These are phyloP conservation scores for Glonium stellatum DNA, from an alignment of 495 filamentous ascomycete genomes.

Conservation along the genomic window DNA sequence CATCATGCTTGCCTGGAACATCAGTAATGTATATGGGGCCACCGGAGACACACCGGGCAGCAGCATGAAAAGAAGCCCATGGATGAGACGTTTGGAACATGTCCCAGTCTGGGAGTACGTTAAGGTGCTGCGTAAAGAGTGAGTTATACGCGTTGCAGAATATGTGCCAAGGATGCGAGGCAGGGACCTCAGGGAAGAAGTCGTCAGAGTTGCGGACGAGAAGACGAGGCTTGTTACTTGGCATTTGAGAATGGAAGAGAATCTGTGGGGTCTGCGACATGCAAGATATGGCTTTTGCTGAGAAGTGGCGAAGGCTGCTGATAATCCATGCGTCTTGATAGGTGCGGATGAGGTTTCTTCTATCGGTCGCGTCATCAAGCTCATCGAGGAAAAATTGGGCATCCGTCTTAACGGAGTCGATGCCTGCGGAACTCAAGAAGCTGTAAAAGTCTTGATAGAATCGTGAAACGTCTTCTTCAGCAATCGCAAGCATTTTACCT, in stretches of 20 bases:
- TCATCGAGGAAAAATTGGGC: constrained; percentile 82
- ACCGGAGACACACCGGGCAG: constrained; percentile 80
- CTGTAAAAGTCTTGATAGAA: constrained; percentile 92
- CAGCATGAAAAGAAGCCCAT: constrained; percentile 77
- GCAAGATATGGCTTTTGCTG: constrained; percentile 74
- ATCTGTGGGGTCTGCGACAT: constrained; percentile 83
- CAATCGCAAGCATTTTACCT: constrained; percentile 66
- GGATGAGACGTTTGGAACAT: constrained; percentile 91
- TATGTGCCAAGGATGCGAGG: constrained; percentile 86
- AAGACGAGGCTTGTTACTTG: constrained; percentile 58
- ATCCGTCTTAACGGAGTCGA: constrained; percentile 86
- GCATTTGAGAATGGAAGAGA: constrained; percentile 76
- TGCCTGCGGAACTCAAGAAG: constrained; percentile 60
- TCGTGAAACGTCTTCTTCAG: constrained; percentile 58
- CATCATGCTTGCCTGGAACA: constrained; percentile 69
- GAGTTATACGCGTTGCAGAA: constrained; percentile 90
- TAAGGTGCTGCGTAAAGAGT: constrained; percentile 67
- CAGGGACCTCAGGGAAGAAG: constrained; percentile 74
- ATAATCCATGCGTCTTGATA: constrained; percentile 87
- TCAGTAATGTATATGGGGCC: constrained; percentile 94
- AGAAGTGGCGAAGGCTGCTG: constrained; percentile 68
- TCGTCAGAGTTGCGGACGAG: constrained; percentile 87
- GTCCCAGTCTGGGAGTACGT: constrained; percentile 89
- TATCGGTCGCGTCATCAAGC: constrained; percentile 56
- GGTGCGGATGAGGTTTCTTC: constrained; percentile 58